Conservation (phyloP, 2,329 filamentous ascomycete genomes). For the Thielaviopsis euricoi region DNA sequence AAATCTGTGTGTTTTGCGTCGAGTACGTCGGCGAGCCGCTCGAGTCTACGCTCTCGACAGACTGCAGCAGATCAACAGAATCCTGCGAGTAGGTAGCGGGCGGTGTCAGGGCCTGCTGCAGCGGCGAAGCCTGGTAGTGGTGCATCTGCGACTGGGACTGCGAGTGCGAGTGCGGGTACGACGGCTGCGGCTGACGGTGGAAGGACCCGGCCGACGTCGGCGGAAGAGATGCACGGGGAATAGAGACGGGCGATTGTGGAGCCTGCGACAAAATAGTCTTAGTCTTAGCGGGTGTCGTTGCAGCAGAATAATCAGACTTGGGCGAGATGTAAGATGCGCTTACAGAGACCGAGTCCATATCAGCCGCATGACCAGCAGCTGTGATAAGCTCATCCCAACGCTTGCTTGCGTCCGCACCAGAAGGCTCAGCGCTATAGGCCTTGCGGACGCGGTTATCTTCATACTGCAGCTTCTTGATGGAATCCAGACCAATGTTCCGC, state of each 20-base stretch:
- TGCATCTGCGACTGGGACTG: constrained; percentile 38
- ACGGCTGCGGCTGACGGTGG: neutral
- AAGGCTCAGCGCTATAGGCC: constrained; percentile 72
- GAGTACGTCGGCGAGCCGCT: constrained; percentile 59
- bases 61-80: constrained; percentile 66
- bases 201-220: constrained; percentile 29
- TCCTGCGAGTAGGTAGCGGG: constrained; percentile 50
- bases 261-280: constrained; percentile 26
- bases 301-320: neutral
- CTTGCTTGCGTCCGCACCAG: constrained; percentile 61
- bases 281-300: neutral
- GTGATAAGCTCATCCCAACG: constrained; percentile 95
- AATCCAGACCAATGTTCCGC: neutral
- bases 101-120: constrained; percentile 81
- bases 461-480: constrained; percentile 22
- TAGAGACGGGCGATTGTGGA: constrained; percentile 47
- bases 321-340: constrained; percentile 21
- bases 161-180: constrained; percentile 18
- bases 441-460: constrained; percentile 52
- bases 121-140: constrained; percentile 69
- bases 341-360: constrained; percentile 82
- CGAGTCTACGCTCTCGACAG: constrained; percentile 64
- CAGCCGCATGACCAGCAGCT: constrained; percentile 55
- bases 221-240: constrained; percentile 44
- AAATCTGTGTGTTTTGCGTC: constrained; percentile 69